These are phyloP conservation scores for Alnus glutinosa DNA, from an alignment of 306 rosid genomes.

Conservation along the genomic window DNA sequence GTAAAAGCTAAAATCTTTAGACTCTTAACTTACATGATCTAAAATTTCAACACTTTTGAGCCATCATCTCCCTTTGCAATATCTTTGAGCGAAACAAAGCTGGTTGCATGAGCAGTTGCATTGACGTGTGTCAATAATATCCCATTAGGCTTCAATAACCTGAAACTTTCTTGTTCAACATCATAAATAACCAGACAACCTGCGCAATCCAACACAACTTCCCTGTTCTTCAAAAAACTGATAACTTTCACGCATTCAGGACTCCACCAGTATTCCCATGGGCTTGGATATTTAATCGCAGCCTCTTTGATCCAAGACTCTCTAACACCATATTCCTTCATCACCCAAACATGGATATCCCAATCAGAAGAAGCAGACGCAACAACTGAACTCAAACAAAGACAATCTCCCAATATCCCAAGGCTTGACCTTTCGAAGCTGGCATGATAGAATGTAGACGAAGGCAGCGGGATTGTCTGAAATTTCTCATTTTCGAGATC, in stretches of 20 bases:
- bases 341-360: constrained; percentile 4
- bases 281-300: not conserved
- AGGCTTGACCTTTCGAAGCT: not conserved
- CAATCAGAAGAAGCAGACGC: not conserved
- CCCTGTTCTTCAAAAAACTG: not conserved
- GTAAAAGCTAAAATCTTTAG: too few species aligned
- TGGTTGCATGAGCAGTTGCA: not conserved
- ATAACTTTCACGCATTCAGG: not conserved
- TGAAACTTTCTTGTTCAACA: not conserved
- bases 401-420: not conserved
- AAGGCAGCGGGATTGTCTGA: not conserved
- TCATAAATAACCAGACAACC: not conserved
- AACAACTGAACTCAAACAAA: constrained; percentile 1
- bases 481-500: constrained; percentile 2
- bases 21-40: not conserved
- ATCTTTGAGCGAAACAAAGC: constrained; percentile 9
- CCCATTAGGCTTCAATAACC: constrained; percentile 3
- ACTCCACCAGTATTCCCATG: not conserved
- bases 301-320: constrained; percentile 4
- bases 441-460: not conserved
- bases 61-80: not conserved
- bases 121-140: constrained; percentile 1
- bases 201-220: not conserved
- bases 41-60: not conserved
- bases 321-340: constrained; percentile 12